Base-by-base conservation (phyloP, 148 eudicot genomes). In the Nepenthes mirabilis region DNA sequence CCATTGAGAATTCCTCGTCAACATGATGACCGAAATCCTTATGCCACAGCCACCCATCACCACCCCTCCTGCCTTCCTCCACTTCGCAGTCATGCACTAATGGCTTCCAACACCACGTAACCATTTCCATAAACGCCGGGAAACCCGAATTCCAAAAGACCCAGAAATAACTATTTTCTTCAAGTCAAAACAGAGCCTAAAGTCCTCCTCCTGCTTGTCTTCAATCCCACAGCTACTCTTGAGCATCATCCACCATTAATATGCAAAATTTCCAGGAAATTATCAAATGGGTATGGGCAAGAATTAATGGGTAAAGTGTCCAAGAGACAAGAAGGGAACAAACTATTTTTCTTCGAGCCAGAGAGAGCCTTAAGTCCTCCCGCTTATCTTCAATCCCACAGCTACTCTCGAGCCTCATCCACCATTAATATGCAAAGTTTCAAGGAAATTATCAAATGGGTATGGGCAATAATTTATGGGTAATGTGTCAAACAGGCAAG, bases 1-100 rank as follows among this genome's bases (percentile, higher is more conserved):
- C 91, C 97, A 91, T 91, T 6, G 97, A 91, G 68, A 77, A 87
- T 52, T 91, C 86, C 14, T 95, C 97, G 57, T 65, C 54, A 5
- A 75, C 48, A 79, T 90, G 97, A 1, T 70, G 65, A 2, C 95
- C 95, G 35, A 82, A 67, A 72, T 79, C 87, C 67, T 80, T 87
- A 52, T 80, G 67, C 97, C 97, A 90, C 79, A 80, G 71, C 61
- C 84, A 66, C 47, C 90, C 95, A 59, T 83, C 83, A 36, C 56
- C 71, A 68, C 73, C 86, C 34, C 80, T 69, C 5, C 66, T 62
- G 59, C 76, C 54, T 36, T 75, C 50, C 9, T 61, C 64, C 37
- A 49, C 11, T n/a, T 75, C 74, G 50, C 65, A 70, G 2, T 72
- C 80, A 57, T 71, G 76, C n/a, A 74, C 75, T 36, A 66, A 81